Percentiles rank a stretch among this genome's conserved stretches.
Conservation (phyloP, 768 basidiomycete species). For the Russula earlei region DNA sequence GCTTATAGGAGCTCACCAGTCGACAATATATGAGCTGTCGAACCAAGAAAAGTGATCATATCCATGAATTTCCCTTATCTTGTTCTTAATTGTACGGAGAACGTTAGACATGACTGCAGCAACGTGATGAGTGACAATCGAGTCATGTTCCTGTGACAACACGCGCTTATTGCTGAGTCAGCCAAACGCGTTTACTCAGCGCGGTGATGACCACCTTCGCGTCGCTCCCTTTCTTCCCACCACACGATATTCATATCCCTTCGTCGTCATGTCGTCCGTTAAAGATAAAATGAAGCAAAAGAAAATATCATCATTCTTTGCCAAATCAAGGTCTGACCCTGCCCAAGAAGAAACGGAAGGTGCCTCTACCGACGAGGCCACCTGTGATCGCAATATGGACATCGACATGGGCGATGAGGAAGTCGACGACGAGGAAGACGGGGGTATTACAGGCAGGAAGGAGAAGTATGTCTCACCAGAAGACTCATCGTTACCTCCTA, state of each 20-base stretch:
- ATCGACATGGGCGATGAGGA: slow-evolving; percentile 7
- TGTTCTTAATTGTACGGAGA: slow-evolving; percentile 1
- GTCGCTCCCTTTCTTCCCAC: background rate
- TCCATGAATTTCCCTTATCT: slow-evolving; percentile 18
- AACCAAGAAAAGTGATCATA: slow-evolving; percentile 25
- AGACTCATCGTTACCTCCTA: slow-evolving; percentile 64
- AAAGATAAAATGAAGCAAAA: slow-evolving; percentile 18
- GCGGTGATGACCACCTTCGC: background rate
- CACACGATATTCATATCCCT: background rate
- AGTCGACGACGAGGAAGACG: slow-evolving; percentile 27
- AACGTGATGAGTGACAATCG: background rate
- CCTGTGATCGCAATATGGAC: background rate
- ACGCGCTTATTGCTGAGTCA: slow-evolving; percentile 6
- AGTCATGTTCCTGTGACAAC: slow-evolving; percentile 8
- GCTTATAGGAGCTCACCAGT: slow-evolving; percentile 37
- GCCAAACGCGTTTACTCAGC: background rate
- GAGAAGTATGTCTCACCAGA: slow-evolving; percentile 41
- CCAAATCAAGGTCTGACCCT: slow-evolving; percentile 5
- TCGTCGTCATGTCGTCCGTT: slow-evolving; percentile 8
- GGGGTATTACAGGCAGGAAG: slow-evolving; percentile 26
- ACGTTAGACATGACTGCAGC: slow-evolving; percentile 6
- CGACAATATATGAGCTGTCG: slow-evolving; percentile 37
- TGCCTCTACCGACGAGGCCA: background rate
- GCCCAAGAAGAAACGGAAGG: slow-evolving; percentile 7
- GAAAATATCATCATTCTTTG: slow-evolving; percentile 11